phyloP scores from a whole-genome alignment of 2,329 filamentous ascomycete species.

The Emydomyces testavorans region DNA sequence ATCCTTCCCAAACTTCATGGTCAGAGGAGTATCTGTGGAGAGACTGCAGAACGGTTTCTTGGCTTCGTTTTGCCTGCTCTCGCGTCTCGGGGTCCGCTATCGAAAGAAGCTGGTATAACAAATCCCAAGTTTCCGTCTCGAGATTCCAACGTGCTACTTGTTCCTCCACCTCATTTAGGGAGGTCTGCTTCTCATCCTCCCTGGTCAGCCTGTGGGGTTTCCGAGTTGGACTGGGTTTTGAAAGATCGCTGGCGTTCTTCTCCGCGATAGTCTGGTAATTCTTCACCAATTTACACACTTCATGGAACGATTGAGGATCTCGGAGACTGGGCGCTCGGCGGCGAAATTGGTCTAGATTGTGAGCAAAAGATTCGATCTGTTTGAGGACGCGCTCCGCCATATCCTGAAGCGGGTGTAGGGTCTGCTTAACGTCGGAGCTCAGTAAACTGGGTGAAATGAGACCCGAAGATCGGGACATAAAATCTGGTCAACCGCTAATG shows the following conservation, averaged over 20 bases:
- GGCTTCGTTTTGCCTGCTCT: slow-evolving; percentile 29
- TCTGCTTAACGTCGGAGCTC: slow-evolving; percentile 33
- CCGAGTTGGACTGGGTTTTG: slow-evolving; percentile 30
- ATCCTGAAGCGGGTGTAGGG: slow-evolving; percentile 49
- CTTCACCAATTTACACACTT: slow-evolving; percentile 57
- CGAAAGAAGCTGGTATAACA: slow-evolving; percentile 63
- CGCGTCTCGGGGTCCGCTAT: slow-evolving; percentile 48
- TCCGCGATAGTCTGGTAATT: slow-evolving; percentile 50
- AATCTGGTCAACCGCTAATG: not conserved
- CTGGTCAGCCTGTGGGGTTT: slow-evolving; percentile 17
- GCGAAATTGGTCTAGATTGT: slow-evolving; percentile 64
- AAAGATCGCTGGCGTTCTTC: slow-evolving; percentile 37
- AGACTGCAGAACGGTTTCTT: slow-evolving; percentile 32
- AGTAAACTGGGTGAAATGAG: not conserved
- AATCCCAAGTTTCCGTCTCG: slow-evolving; percentile 83
- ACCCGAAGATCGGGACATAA: not conserved
- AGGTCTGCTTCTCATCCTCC: slow-evolving; percentile 17
- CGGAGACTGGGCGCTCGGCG: slow-evolving; percentile 29
- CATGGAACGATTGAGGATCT: slow-evolving; percentile 47
- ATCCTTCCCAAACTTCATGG: slow-evolving; percentile 57
- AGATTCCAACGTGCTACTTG: slow-evolving; percentile 58
- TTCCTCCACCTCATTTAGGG: slow-evolving; percentile 21
- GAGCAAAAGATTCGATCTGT: slow-evolving; percentile 80
- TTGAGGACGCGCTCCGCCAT: slow-evolving; percentile 59
- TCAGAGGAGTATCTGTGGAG: slow-evolving; percentile 49